phyloP scores from a whole-genome alignment of 2,329 filamentous ascomycete genomes.

The Xylaria sp. region DNA sequence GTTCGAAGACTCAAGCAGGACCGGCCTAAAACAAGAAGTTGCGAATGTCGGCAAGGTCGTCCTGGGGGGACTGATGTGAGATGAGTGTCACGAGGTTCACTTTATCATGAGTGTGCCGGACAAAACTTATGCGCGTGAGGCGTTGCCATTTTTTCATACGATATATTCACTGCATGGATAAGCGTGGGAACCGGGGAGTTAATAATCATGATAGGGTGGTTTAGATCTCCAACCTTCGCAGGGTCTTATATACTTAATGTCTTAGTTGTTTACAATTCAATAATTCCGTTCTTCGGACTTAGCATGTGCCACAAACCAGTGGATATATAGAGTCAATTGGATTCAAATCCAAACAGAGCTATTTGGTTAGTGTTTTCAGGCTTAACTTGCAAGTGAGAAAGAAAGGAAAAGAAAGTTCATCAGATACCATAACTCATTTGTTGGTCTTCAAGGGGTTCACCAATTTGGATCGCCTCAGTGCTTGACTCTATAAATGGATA shows the following conservation, averaged over 20 bases:
- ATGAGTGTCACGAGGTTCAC: constrained; percentile 13
- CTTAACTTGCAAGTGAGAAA: neutral
- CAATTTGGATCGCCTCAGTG: constrained; percentile 75
- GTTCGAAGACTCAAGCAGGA: constrained; percentile 87
- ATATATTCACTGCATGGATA: neutral
- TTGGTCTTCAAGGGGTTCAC: constrained; percentile 59
- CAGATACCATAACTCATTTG: constrained; percentile 63
- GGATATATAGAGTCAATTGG: too few relatives aligned
- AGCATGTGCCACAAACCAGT: too few relatives aligned
- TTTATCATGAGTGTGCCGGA: constrained; percentile 18
- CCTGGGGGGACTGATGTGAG: constrained; percentile 81
- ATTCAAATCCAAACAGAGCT: neutral
- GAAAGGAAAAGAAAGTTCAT: constrained; percentile 50
- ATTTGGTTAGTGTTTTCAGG: neutral
- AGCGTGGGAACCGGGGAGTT: neutral
- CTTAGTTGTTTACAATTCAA: neutral
- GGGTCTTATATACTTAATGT: constrained; percentile 26
- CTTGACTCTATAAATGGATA: constrained; percentile 98
- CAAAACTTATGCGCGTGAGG: neutral
- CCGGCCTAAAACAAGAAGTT: constrained; percentile 81
- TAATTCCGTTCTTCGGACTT: too few relatives aligned
- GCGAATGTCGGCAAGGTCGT: constrained; percentile 89
- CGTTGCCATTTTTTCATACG: constrained; percentile 2
- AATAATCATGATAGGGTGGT: neutral
- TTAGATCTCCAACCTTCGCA: constrained; percentile 29